Evolutionary conservation across 1,284 basidiomycete genomes (phyloP), one percentile per base, ranked within the genome.

Genomic region (Amylostereum areolatum): DNA sequence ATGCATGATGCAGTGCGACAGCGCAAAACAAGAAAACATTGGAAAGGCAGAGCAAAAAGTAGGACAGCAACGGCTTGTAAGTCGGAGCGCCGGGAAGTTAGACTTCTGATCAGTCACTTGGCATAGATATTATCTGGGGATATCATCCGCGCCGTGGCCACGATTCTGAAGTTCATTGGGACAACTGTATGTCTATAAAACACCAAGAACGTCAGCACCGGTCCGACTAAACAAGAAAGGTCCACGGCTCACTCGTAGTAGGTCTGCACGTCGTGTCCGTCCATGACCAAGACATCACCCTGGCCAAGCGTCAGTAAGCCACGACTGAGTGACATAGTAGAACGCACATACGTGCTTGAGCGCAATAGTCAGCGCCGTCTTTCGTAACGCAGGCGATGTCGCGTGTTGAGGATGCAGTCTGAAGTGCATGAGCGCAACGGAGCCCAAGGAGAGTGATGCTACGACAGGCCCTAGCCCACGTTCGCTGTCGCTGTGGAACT

Each of bases 401-500:
- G 46, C 62, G 45, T 65, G 61, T 45, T 60, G 73, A 37, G 65
- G 57, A 55, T 71, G 65, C 31, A 62, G 61, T 24, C 86, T 78
- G 60, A 90, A 90, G 59, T 87, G 79, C 85, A 90, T 90, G 40
- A 79, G 59, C 3, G 88, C 88, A 9, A 81, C 69, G 2, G 85
- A 77, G 11, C 86, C 86, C 8, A 89, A 63, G 0, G 85, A 88
- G 37, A 90, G 64, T 4, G 86, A 84, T 4, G 86, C 86, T 3
- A 90, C 80, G 3, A 77, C 56, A 5, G 83, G 81, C 1, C 87
- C 88, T 5, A 90, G 65, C 3, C 85, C 88, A 7, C 66, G 67
- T 66, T 90, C 87, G 48, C 74, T 75, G 55, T 90, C 87, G 54
- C 82, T 88, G 56, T 90, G 88, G 59, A 85, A 89, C 85, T 87